These are phyloP conservation scores for Wickerhamiella sorbophila DNA, from an alignment of 805 yeast genomes.

Conservation along the genomic window DNA sequence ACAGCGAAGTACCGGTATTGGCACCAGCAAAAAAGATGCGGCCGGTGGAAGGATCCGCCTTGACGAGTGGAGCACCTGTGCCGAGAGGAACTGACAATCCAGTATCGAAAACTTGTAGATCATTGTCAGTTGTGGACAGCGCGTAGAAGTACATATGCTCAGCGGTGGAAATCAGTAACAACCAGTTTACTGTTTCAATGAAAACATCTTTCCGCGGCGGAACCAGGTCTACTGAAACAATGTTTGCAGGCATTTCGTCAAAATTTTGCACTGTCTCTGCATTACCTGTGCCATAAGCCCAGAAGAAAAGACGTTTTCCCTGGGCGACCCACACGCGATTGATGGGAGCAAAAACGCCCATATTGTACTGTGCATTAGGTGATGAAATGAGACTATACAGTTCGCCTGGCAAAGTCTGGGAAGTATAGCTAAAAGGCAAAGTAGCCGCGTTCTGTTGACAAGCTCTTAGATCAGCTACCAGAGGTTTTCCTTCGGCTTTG, in stretches of 20 bases:
- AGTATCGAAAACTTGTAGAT: slow-evolving; percentile 63
- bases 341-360: slow-evolving; percentile 74
- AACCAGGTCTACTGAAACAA: slow-evolving; percentile 61
- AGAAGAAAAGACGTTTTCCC: slow-evolving; percentile 67
- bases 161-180: slow-evolving; percentile 68
- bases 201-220: slow-evolving; percentile 72
- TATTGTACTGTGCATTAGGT: slow-evolving; percentile 25
- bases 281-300: slow-evolving; percentile 52
- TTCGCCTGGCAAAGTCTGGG: slow-evolving; percentile 11
- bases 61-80: slow-evolving; percentile 51
- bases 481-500: slow-evolving; percentile 13
- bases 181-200: slow-evolving; percentile 56
- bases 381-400: slow-evolving; percentile 3
- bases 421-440: slow-evolving; percentile 12
- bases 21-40: slow-evolving; percentile 78
- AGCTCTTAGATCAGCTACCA: slow-evolving; percentile 11
- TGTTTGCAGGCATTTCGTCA: slow-evolving; percentile 68
- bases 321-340: slow-evolving; percentile 74
- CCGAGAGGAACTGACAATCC: slow-evolving; percentile 64
- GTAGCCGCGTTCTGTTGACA: slow-evolving; percentile 2
- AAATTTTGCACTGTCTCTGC: slow-evolving; percentile 55
- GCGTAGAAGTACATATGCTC: slow-evolving; percentile 66
- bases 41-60: slow-evolving; percentile 46
- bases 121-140: slow-evolving; percentile 39
- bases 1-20: slow-evolving; percentile 59